A percentile compares a stretch with the other conserved stretches of the same genome.
Conservation (phyloP, 1,284 basidiomycete species). For the Gymnopus androsaceus region DNA sequence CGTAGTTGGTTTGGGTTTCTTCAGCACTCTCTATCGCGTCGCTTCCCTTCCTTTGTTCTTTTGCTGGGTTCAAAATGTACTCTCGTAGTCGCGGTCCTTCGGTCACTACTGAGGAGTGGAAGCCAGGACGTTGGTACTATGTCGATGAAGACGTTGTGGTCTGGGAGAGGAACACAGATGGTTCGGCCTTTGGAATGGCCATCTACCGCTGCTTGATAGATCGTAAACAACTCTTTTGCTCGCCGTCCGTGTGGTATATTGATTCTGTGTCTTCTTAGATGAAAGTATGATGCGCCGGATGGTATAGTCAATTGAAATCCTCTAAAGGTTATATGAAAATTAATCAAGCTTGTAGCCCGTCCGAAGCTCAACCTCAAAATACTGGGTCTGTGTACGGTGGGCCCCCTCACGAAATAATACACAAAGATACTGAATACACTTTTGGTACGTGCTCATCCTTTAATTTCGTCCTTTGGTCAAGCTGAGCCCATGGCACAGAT, state of each 20-base stretch:
- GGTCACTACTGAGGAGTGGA: not conserved
- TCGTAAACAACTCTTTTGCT: not conserved
- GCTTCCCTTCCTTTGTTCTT: not conserved
- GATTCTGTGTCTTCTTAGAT: not conserved
- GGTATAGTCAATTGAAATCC: not conserved
- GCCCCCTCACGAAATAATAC: not conserved
- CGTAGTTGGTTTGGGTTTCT: not conserved
- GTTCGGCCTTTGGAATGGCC: not conserved
- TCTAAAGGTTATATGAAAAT: not conserved
- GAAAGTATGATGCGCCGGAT: not conserved
- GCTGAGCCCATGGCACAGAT: too few species aligned
- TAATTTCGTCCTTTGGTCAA: too few species aligned
- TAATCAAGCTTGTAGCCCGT: not conserved
- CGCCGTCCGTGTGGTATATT: not conserved
- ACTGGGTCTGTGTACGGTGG: not conserved
- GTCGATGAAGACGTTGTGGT: slow-evolving; percentile 2
- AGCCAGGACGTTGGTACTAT: not conserved
- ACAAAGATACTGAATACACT: not conserved
- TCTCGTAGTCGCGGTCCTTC: not conserved
- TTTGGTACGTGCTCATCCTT: not conserved
- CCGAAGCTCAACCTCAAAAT: not conserved
- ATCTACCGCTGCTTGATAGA: not conserved
- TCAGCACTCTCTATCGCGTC: not conserved
- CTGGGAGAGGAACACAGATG: not conserved
- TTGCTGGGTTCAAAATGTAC: not conserved